Conservation (phyloP, 2,329 filamentous ascomycete genomes). For the Chrysosporium keratinophilum region DNA sequence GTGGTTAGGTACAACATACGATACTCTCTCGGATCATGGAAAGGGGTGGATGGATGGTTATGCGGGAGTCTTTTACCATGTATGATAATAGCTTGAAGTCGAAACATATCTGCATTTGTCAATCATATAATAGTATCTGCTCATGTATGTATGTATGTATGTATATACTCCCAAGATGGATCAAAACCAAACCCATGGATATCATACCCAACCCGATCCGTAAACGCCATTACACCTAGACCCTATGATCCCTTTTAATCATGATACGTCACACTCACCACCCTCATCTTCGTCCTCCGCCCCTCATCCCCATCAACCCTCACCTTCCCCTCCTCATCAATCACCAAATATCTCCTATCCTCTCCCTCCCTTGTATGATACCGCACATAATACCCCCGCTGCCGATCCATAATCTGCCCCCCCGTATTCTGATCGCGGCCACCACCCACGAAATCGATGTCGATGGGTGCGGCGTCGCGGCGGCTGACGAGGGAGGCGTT, state of each 20-base stretch:
- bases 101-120: too few species aligned
- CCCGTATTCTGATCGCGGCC: not conserved
- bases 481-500: constrained; percentile 8
- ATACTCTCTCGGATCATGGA: too few species aligned
- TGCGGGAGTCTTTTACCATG: too few species aligned
- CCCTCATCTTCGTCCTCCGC: constrained; percentile 10
- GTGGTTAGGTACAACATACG: too few species aligned
- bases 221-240: not conserved
- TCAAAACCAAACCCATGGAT: too few species aligned
- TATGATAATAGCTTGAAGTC: too few species aligned
- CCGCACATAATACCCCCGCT: constrained; percentile 10
- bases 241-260: not conserved
- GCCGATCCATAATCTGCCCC: not conserved
- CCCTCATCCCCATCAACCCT: constrained; percentile 4
- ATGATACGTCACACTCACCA: constrained; percentile 19
- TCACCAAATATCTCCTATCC: not conserved
- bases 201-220: not conserved
- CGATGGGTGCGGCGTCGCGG: constrained; percentile 11
- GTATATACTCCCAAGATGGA: too few species aligned
- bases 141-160: too few species aligned
- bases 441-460: constrained; percentile 12
- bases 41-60: too few species aligned
- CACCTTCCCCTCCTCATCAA: constrained; percentile 9
- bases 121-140: too few species aligned
- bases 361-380: constrained; percentile 4